These are phyloP conservation scores for Cladosporium cucumerinum DNA, from an alignment of 2,329 filamentous ascomycete species.

Conservation along the genomic window DNA sequence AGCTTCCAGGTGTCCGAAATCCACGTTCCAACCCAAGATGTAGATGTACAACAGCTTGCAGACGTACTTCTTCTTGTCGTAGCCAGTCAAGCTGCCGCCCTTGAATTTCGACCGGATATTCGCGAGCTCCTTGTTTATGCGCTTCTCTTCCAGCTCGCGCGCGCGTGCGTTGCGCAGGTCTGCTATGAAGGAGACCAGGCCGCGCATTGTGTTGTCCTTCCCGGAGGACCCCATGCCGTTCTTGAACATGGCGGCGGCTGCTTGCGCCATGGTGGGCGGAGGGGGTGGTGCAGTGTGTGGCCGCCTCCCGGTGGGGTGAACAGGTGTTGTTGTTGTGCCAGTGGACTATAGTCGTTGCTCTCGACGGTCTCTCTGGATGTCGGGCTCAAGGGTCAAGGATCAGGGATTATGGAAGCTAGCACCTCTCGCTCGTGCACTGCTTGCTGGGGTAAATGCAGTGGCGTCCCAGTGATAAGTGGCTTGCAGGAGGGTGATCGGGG, in stretches of 20 bases:
- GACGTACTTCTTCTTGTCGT: constrained; percentile 99
- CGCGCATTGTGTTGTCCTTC: constrained; percentile 45
- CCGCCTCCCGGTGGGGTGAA: not conserved
- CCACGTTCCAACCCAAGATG: constrained; percentile 97
- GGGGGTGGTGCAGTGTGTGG: not conserved
- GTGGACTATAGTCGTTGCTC: not conserved
- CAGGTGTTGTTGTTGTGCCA: not conserved
- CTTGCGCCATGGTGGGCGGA: constrained; percentile 19
- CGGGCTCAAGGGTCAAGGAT: constrained; percentile 10
- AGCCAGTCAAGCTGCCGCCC: constrained; percentile 78
- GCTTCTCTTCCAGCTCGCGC: constrained; percentile 94
- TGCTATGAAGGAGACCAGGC: constrained; percentile 96
- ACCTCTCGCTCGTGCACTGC: not conserved
- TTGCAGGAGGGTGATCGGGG: not conserved
- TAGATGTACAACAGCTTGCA: constrained; percentile 99
- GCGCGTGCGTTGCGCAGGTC: constrained; percentile 93
- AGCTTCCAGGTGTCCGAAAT: constrained; percentile 96
- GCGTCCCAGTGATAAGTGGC: not conserved
- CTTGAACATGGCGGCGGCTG: constrained; percentile 36
- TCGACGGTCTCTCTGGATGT: not conserved
- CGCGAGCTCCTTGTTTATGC: constrained; percentile 98
- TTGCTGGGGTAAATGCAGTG: not conserved
- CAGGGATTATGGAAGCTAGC: constrained; percentile 6
- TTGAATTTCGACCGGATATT: constrained; percentile 99
- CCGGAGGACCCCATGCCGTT: constrained; percentile 30